Evolutionary conservation across 2,329 filamentous ascomycete genomes (phyloP).

Genomic region (Tolypocladium pustulatum): DNA sequence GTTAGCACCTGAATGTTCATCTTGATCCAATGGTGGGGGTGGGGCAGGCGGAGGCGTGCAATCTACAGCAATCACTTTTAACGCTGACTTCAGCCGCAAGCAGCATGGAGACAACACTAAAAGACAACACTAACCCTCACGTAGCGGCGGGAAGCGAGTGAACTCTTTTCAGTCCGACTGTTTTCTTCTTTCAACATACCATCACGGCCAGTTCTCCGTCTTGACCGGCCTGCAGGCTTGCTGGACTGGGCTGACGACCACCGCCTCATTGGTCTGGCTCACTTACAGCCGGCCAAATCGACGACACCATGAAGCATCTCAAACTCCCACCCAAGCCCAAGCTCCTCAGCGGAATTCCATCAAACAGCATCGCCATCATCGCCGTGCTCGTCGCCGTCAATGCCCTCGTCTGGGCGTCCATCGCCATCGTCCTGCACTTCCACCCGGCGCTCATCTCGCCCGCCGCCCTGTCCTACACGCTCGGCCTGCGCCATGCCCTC

Average conservation of each 20-base stretch:
- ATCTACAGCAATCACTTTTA: not conserved
- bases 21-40: not conserved
- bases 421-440: conserved; percentile 41
- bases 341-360: conserved; percentile 19
- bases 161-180: too few species aligned
- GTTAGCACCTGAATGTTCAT: not conserved
- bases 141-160: not conserved
- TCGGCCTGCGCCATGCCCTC: conserved; percentile 87
- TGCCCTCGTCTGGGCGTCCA: conserved; percentile 41
- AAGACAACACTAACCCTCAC: not conserved
- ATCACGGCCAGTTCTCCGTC: not conserved
- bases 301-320: conserved; percentile 11
- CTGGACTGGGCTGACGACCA: not conserved
- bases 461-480: conserved; percentile 74
- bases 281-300: not conserved
- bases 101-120: not conserved
- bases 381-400: conserved; percentile 39
- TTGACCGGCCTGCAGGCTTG: not conserved
- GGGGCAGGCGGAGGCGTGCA: not conserved
- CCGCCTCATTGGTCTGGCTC: not conserved
- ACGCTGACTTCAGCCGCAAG: not conserved
- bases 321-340: conserved; percentile 15
- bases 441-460: conserved; percentile 60
- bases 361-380: conserved; percentile 37
- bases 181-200: not conserved